Conservation (phyloP, 176 grass and related monocot genomes). For the Luzula sylvatica region DNA sequence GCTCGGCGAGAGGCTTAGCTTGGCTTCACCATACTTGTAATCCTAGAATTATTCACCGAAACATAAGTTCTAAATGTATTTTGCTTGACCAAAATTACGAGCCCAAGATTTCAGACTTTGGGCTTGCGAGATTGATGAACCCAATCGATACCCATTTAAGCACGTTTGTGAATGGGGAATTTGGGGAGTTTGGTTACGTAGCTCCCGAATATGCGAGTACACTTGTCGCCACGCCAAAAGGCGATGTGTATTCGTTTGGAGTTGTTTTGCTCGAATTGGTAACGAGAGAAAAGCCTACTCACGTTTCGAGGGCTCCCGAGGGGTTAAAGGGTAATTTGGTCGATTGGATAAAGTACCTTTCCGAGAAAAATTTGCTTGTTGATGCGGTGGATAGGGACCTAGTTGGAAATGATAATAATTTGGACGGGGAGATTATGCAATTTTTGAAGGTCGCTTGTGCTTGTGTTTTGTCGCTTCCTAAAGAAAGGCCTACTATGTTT, state of each 20-base stretch:
- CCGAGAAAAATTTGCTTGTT: constrained; percentile 41
- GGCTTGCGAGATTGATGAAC: constrained; percentile 86
- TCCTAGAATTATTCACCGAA: constrained; percentile 75
- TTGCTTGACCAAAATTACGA: constrained; percentile 62
- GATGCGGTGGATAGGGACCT: constrained; percentile 58
- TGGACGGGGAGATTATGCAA: constrained; percentile 50
- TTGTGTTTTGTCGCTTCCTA: constrained; percentile 41
- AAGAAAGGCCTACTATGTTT: constrained; percentile 95
- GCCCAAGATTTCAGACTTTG: constrained; percentile 85
- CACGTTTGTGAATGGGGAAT: constrained; percentile 85
- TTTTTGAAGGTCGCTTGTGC: constrained; percentile 66
- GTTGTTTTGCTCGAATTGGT: constrained; percentile 77
- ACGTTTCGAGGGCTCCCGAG: constrained; percentile 58
- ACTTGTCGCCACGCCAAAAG: constrained; percentile 62
- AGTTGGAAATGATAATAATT: constrained; percentile 27
- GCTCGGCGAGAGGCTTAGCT: constrained; percentile 66
- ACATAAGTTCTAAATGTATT: constrained; percentile 92
- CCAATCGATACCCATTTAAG: constrained; percentile 86
- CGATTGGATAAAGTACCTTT: constrained; percentile 61
- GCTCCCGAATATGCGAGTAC: constrained; percentile 71
- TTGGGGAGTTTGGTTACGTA: constrained; percentile 77
- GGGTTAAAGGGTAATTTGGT: constrained; percentile 67
- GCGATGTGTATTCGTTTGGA: constrained; percentile 76
- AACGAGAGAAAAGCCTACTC: constrained; percentile 62
- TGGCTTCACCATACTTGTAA: constrained; percentile 94